Evolutionary conservation across 2,329 filamentous ascomycete species (phyloP).

Genomic region (Aspergillus transmontanensis): DNA sequence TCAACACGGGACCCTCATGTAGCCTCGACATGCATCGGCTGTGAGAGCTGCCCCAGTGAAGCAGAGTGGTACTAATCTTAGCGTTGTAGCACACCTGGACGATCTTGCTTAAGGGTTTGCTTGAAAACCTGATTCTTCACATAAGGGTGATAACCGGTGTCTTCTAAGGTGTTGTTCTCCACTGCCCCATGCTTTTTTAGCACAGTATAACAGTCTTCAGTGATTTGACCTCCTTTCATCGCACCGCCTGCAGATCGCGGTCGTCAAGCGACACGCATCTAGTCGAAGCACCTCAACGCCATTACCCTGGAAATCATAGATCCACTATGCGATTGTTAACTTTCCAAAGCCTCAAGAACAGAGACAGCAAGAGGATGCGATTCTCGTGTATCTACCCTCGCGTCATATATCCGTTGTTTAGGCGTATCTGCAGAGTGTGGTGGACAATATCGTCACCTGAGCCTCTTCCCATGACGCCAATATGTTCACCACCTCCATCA

Average conservation of each 20-base stretch:
- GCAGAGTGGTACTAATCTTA: neutral
- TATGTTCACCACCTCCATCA: conserved; percentile 5
- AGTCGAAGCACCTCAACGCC: neutral
- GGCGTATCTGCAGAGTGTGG: conserved; percentile 16
- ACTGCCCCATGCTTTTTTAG: neutral
- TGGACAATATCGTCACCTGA: conserved; percentile 15
- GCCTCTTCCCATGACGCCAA: neutral
- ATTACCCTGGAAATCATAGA: neutral
- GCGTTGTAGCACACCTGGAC: neutral
- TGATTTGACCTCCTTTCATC: neutral
- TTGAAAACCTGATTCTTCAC: neutral
- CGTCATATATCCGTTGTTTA: neutral
- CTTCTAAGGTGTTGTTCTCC: neutral
- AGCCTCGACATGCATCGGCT: neutral
- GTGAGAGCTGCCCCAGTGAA: neutral
- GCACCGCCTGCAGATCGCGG: neutral
- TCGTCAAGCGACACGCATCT: neutral
- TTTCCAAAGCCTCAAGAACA: neutral
- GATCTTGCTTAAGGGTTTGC: too few species aligned
- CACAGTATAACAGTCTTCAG: neutral
- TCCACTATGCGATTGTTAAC: neutral
- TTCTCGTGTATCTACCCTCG: neutral
- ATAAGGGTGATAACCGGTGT: neutral
- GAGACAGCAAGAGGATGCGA: neutral
- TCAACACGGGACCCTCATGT: neutral